phyloP scores from a whole-genome alignment of 192 early-diverging fungal genomes.

The Endogone sp. region DNA sequence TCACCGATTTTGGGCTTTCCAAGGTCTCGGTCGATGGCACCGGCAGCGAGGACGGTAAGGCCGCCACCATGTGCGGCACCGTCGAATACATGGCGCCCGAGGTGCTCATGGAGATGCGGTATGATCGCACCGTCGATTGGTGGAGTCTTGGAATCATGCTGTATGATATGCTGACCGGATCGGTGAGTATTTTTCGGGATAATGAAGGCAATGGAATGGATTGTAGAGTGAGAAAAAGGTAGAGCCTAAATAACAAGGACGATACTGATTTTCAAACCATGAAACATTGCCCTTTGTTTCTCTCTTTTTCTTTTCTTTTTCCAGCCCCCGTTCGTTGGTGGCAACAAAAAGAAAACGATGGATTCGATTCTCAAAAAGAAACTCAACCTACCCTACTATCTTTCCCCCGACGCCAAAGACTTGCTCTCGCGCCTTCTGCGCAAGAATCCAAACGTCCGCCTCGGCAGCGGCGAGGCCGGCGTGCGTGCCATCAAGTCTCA shows the following conservation, averaged over 20 bases:
- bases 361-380: slow-evolving; percentile 84
- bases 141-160: slow-evolving; percentile 90
- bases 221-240: too few species aligned
- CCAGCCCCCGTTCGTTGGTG: slow-evolving; percentile 71
- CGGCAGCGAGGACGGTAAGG: slow-evolving; percentile 41
- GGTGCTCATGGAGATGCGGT: slow-evolving; percentile 56
- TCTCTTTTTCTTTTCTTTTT: not conserved
- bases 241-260: too few species aligned
- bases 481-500: slow-evolving; percentile 55
- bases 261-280: too few species aligned
- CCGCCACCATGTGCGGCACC: slow-evolving; percentile 71
- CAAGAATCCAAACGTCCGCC: slow-evolving; percentile 45
- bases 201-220: too few species aligned
- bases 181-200: slow-evolving; percentile 21
- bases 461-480: slow-evolving; percentile 43
- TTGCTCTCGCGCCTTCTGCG: slow-evolving; percentile 61
- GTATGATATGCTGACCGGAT: slow-evolving; percentile 89
- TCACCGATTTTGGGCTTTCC: slow-evolving; percentile 94
- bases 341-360: slow-evolving; percentile 77
- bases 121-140: slow-evolving; percentile 81
- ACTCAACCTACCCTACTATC: slow-evolving; percentile 70
- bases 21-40: slow-evolving; percentile 70
- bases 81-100: slow-evolving; percentile 79
- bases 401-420: slow-evolving; percentile 77
- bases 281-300: too few species aligned